Evolutionary conservation across 805 yeast genomes (phyloP).

Genomic region (Metschnikowia continentalis): DNA sequence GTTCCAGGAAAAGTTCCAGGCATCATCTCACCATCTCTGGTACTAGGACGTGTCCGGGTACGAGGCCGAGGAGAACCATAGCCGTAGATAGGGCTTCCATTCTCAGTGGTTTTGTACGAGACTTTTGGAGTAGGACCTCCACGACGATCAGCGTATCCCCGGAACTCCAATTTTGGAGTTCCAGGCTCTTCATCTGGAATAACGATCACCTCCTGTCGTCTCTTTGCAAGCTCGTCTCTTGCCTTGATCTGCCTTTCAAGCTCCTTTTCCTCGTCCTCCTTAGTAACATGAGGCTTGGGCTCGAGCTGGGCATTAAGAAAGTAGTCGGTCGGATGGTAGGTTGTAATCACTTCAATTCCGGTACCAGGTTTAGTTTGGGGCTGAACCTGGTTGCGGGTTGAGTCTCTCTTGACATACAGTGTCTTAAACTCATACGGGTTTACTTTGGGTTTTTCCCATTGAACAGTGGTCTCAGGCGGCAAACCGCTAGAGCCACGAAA

Average conservation of each 20-base stretch:
- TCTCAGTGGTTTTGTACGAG: not conserved
- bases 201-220: not conserved
- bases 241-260: not conserved
- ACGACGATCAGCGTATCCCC: not conserved
- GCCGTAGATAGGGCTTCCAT: not conserved
- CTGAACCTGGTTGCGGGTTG: not conserved
- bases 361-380: not conserved
- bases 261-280: not conserved
- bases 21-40: not conserved
- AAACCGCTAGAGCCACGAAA: not conserved
- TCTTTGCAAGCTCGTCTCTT: not conserved
- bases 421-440: not conserved
- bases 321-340: not conserved
- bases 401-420: constrained; percentile 1
- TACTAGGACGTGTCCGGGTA: not conserved
- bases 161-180: not conserved
- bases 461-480: not conserved
- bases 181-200: not conserved
- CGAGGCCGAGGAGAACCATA: not conserved
- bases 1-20: not conserved
- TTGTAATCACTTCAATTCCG: not conserved
- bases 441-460: not conserved
- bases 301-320: not conserved
- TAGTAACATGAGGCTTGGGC: not conserved
- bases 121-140: not conserved